Percentiles rank a stretch among this genome's conserved stretches.
These are phyloP conservation scores for Penicillium polonicum DNA, from an alignment of 2,329 filamentous ascomycete species.

Conservation along the genomic window DNA sequence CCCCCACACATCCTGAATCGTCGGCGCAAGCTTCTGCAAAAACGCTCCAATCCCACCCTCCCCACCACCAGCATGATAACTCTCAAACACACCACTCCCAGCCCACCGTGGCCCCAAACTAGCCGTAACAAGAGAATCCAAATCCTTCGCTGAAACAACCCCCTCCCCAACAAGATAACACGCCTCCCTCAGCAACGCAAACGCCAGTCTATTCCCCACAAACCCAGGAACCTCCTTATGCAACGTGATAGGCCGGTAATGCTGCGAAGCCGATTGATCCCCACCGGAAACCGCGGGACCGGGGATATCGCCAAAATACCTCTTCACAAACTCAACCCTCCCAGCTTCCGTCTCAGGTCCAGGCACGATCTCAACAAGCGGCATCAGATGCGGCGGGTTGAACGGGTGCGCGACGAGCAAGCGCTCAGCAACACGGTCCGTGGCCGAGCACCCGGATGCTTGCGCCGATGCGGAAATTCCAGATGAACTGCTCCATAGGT, in stretches of 20 bases:
- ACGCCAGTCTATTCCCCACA: conserved; percentile 58
- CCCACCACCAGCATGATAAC: conserved; percentile 60
- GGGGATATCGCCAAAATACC: conserved; percentile 41
- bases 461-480: conserved; percentile 58
- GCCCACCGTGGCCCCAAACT: conserved; percentile 57
- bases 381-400: conserved; percentile 63
- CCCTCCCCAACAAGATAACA: conserved; percentile 55
- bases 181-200: conserved; percentile 57
- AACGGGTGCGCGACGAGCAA: conserved; percentile 61
- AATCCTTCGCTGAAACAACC: conserved; percentile 53
- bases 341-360: conserved; percentile 42
- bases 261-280: conserved; percentile 1
- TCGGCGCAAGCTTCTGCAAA: conserved; percentile 56
- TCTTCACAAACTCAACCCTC: conserved; percentile 27
- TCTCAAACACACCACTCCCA: conserved; percentile 57
- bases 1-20: conserved; percentile 56
- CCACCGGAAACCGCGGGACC: conserved; percentile 4
- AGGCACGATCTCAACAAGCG: conserved; percentile 59
- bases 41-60: conserved; percentile 53
- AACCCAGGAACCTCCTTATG: conserved; percentile 56
- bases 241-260: conserved; percentile 49
- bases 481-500: conserved; percentile 59
- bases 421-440: conserved; percentile 43
- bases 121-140: conserved; percentile 54
- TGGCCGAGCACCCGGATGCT: conserved; percentile 2